Evolutionary conservation across 768 basidiomycete species (phyloP).

Genomic region (Leccinum incarnatum): DNA sequence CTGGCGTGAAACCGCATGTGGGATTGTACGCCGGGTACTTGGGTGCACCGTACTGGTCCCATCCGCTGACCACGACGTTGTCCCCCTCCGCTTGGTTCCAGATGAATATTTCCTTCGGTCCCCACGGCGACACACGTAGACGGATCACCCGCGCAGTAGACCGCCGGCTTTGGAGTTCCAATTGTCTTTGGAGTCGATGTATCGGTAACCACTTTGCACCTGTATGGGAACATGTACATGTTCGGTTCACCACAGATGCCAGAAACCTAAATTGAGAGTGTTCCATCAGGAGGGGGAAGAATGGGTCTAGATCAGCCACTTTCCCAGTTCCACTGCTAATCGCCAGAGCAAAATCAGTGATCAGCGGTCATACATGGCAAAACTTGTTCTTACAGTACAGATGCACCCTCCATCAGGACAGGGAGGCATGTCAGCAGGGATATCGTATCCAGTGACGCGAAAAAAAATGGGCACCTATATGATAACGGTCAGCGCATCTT

Average conservation of each 20-base stretch:
- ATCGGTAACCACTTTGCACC: neutral
- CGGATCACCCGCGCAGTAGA: conserved; percentile 8
- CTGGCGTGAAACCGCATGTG: conserved; percentile 12
- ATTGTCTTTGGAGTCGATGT: conserved; percentile 1
- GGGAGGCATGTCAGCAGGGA: conserved; percentile 5
- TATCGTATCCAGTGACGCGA: neutral
- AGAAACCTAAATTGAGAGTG: conserved; percentile 3
- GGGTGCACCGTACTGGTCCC: neutral
- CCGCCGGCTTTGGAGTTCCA: neutral
- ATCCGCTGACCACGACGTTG: conserved; percentile 5
- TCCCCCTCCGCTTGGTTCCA: conserved; percentile 1
- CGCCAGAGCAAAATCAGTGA: neutral
- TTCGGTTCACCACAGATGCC: conserved; percentile 9
- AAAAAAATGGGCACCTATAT: conserved; percentile 12
- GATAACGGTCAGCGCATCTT: neutral
- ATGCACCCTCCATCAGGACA: conserved; percentile 5
- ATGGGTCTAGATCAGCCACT: neutral
- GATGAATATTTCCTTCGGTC: conserved; percentile 8
- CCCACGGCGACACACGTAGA: neutral
- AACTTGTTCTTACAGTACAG: conserved; percentile 1
- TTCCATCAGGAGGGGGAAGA: neutral
- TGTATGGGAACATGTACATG: conserved; percentile 1
- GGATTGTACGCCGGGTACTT: conserved; percentile 10
- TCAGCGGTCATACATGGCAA: neutral
- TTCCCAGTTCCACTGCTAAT: conserved; percentile 9